These are phyloP conservation scores for Rhizopogon salebrosus DNA, from an alignment of 768 basidiomycete genomes.

Conservation along the genomic window DNA sequence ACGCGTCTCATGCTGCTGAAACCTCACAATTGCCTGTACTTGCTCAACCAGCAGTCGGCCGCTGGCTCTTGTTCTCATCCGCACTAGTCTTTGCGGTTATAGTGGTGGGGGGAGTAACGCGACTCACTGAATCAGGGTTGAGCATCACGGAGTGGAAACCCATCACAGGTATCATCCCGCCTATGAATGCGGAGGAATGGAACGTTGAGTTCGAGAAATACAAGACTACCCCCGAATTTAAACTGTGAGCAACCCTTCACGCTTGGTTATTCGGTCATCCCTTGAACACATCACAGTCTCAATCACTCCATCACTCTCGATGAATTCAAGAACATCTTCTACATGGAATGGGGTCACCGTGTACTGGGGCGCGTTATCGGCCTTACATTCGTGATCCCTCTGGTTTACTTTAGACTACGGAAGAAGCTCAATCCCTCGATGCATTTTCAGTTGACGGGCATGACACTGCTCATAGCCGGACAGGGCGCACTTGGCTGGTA, in stretches of 20 bases:
- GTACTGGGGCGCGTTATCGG: conserved; percentile 87
- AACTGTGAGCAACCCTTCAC: conserved; percentile 56
- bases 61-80: conserved; percentile 84
- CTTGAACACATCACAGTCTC: conserved; percentile 42
- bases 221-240: conserved; percentile 91
- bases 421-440: conserved; percentile 64
- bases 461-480: conserved; percentile 80
- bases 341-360: conserved; percentile 98
- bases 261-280: conserved; percentile 2
- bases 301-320: conserved; percentile 84
- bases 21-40: conserved; percentile 46
- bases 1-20: conserved; percentile 13
- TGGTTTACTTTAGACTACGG: conserved; percentile 72
- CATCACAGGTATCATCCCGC: conserved; percentile 84
- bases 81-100: conserved; percentile 87
- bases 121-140: conserved; percentile 94
- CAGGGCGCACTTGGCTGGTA: conserved; percentile 97
- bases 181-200: conserved; percentile 75
- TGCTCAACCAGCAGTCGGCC: conserved; percentile 64
- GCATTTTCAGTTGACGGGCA: conserved; percentile 57
- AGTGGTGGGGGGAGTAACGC: conserved; percentile 93
- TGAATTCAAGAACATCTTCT: conserved; percentile 95
- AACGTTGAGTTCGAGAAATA: conserved; percentile 89
- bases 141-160: conserved; percentile 99
- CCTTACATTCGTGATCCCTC: conserved; percentile 75